A percentile compares a stretch with the other conserved stretches of the same genome.
Evolutionary conservation across 2,329 filamentous ascomycete genomes (phyloP).

Genomic region (Endoconidiophora laricicola): DNA sequence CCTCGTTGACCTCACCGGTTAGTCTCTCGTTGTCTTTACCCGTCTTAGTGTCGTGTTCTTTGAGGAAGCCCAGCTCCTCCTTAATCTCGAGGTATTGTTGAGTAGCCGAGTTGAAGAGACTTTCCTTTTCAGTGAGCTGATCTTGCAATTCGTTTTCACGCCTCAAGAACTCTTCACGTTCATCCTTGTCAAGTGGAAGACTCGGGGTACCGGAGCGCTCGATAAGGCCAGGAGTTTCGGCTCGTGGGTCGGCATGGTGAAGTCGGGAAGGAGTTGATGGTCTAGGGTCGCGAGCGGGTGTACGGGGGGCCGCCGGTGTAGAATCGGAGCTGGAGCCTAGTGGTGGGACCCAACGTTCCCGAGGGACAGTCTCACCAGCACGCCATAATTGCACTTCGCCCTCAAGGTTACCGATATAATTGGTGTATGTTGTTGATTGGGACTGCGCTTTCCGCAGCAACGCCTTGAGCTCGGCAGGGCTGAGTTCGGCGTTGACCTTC

Average conservation of each 20-base stretch:
- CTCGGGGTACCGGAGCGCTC: constrained; percentile 80
- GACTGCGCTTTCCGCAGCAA: constrained; percentile 83
- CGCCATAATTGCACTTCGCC: constrained; percentile 78
- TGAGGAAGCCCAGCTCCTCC: constrained; percentile 70
- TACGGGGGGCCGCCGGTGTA: constrained; percentile 16
- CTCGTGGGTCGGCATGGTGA: constrained; percentile 38
- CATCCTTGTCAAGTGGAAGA: constrained; percentile 81
- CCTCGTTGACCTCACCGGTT: constrained; percentile 71
- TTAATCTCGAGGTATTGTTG: constrained; percentile 67
- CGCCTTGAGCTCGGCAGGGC: constrained; percentile 83
- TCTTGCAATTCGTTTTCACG: constrained; percentile 96
- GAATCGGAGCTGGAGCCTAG: constrained; percentile 25
- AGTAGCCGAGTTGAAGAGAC: constrained; percentile 60
- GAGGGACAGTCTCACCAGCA: constrained; percentile 71
- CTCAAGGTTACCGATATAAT: constrained; percentile 69
- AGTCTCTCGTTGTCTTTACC: constrained; percentile 84
- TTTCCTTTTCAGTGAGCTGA: constrained; percentile 85
- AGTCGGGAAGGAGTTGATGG: constrained; percentile 28
- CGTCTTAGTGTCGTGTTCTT: constrained; percentile 68
- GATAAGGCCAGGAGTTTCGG: constrained; percentile 48
- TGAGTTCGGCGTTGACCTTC: constrained; percentile 97
- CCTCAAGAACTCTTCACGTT: constrained; percentile 86
- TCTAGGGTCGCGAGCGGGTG: constrained; percentile 29
- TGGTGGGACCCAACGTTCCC: constrained; percentile 63
- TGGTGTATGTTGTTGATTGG: constrained; percentile 77